Base-by-base conservation (phyloP, 352 stramenopile genomes). In the Globisporangium viniferum region DNA sequence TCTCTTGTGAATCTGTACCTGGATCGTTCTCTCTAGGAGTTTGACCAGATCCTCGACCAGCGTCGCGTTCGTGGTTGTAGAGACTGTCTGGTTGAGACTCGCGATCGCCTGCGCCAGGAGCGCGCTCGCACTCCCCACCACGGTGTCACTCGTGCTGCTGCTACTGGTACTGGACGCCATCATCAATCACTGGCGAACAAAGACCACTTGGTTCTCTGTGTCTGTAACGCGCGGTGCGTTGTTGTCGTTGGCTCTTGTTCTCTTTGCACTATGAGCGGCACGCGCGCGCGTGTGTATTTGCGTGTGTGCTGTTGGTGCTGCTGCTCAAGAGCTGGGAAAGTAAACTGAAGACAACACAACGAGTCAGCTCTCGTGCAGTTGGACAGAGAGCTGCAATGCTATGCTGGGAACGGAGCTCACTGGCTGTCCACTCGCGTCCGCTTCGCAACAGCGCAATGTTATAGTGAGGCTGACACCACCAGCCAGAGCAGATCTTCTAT, bases 11-110 rank as follows among this genome's bases (percentile, higher is more conserved):
- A 33, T 5, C 6, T 7, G 29, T 59, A 59, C 54, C 27, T 44
- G 54, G 29, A 41, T 41, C 29, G 54, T 59, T 33, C 35, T 59
- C 54, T 59, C 31, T 14, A 59, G 54, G 15, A 59, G 54, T n/a
- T 59, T n/a, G 29, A 59, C 15, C 14, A 59, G 54, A 4, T 59
- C 54, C 27, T 59, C 29, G 27, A 44, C 54, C 5, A 59, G 29
- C 27, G 54, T 59, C 29, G 29, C 29, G 29, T 44, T 41, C 18
- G 54, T 41, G 54, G 54, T 44, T 6, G 18, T 20, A 8, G 29
- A 59, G 29, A 44, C 15, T 5, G 29, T 41, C 18, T 59, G 29
- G 54, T 59, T 59, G 27, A 59, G 54, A 2, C 29, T 59, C 18
- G 29, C 29, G 54, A 59, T 24, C 27, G 7, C 54, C 29, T 59